These are phyloP conservation scores for Kokia cookei DNA, from an alignment of 441 rosid genomes.

Conservation along the genomic window DNA sequence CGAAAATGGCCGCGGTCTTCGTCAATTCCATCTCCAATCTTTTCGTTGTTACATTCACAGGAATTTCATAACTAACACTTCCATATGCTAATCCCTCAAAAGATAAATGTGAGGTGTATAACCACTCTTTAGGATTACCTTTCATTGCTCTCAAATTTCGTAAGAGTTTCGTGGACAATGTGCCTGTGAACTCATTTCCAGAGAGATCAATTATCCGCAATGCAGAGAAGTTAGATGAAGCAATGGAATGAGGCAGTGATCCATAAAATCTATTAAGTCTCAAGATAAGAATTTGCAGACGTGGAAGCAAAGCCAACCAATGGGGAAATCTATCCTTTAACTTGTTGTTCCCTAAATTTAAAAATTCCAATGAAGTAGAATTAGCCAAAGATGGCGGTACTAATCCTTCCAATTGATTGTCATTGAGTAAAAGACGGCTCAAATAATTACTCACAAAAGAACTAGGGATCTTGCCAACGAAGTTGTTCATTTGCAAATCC, in stretches of 20 bases:
- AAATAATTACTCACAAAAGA: background rate
- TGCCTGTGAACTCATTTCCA: background rate
- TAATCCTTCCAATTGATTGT: constrained; percentile 2
- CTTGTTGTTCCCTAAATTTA: constrained; percentile 12
- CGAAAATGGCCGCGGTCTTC: background rate
- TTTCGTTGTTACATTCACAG: background rate
- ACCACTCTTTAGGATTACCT: too few species aligned
- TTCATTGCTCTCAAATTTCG: too few species aligned
- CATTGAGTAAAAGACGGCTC: background rate
- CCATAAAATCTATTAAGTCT: background rate
- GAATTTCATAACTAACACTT: background rate
- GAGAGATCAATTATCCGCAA: background rate
- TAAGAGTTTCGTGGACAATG: too few species aligned
- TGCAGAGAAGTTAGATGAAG: background rate
- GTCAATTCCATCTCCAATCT: background rate
- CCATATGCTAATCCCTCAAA: too few species aligned
- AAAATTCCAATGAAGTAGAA: constrained; percentile 3
- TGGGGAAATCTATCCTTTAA: constrained; percentile 1
- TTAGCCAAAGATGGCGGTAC: background rate
- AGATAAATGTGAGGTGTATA: too few species aligned
- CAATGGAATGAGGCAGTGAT: background rate
- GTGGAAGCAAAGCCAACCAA: background rate
- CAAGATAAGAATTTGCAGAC: background rate
- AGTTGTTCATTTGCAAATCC: constrained; percentile 10
- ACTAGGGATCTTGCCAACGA: constrained; percentile 10